Evolutionary conservation across 176 grass and related monocot genomes (phyloP).

Genomic region (Echinochloa phyllopogon): DNA sequence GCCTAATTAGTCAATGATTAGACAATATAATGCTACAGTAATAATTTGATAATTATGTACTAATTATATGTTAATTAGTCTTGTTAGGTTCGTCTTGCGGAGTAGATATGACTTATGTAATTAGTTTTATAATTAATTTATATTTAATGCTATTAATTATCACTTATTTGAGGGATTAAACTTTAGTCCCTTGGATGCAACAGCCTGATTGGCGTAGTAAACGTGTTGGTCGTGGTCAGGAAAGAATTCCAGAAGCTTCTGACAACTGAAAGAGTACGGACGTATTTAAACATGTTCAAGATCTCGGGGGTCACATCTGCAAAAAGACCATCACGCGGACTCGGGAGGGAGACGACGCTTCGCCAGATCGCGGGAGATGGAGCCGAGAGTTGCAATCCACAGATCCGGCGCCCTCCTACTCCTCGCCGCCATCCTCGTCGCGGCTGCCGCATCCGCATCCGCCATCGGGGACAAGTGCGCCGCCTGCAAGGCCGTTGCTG

Average conservation of each 20-base stretch:
- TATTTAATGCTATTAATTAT: too few species aligned
- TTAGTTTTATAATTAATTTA: too few species aligned
- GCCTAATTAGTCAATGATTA: too few species aligned
- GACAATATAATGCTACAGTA: too few species aligned
- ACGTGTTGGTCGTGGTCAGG: too few species aligned
- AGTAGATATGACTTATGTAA: too few species aligned
- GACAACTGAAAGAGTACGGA: background rate
- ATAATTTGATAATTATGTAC: too few species aligned
- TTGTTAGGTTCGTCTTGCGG: too few species aligned
- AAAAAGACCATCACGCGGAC: constrained; percentile 38
- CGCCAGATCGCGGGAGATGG: constrained; percentile 52
- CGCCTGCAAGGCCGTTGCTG: constrained; percentile 90
- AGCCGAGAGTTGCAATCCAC: constrained; percentile 28
- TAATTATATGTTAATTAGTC: too few species aligned
- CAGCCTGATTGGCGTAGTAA: too few species aligned
- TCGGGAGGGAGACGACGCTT: background rate
- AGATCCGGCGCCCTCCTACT: constrained; percentile 44
- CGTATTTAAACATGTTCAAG: constrained; percentile 22
- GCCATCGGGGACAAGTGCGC: constrained; percentile 84
- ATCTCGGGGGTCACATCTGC: constrained; percentile 25
- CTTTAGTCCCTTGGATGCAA: too few species aligned
- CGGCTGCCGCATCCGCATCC: constrained; percentile 31
- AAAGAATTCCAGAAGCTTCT: constrained; percentile 39
- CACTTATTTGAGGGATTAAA: too few species aligned
- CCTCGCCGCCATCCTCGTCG: constrained; percentile 25